Percentiles rank a stretch among this genome's conserved stretches.
Evolutionary conservation across 2,329 filamentous ascomycete species (phyloP).

Genomic region (Trichoderma oligosporum): DNA sequence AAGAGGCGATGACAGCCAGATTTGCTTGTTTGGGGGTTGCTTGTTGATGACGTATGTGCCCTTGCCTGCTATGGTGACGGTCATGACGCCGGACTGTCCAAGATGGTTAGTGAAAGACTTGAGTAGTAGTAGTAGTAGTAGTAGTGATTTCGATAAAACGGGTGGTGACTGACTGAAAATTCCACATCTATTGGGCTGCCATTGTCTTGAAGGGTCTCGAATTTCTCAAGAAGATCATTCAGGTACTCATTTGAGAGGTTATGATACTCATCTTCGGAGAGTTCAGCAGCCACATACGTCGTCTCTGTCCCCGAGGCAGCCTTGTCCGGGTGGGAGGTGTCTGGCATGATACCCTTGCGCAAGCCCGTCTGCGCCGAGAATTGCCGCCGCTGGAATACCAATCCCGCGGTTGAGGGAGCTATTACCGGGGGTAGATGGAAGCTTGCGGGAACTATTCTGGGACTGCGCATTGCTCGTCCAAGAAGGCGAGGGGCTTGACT

Average conservation of each 20-base stretch:
- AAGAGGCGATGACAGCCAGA: constrained; percentile 90
- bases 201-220: constrained; percentile 73
- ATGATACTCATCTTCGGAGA: constrained; percentile 71
- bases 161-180: constrained; percentile 62
- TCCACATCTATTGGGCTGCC: constrained; percentile 80
- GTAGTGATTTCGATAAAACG: not conserved
- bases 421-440: constrained; percentile 21
- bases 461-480: constrained; percentile 32
- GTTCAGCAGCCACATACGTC: constrained; percentile 53
- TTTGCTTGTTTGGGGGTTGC: constrained; percentile 94
- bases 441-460: constrained; percentile 26
- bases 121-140: no score
- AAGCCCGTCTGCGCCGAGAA: constrained; percentile 31
- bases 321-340: constrained; percentile 51
- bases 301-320: constrained; percentile 36
- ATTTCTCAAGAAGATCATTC: constrained; percentile 48
- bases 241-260: constrained; percentile 73
- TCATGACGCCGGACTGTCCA: constrained; percentile 76
- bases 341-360: constrained; percentile 56
- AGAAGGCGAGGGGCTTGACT: constrained; percentile 39
- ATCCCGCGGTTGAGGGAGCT: not conserved
- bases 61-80: constrained; percentile 62
- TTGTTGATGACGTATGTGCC: constrained; percentile 97
- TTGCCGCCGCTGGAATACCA: constrained; percentile 23
- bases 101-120: constrained; percentile 16